Evolutionary conservation across 1,139 yeast genomes (phyloP), one percentile per base, ranked within the genome.

Genomic region (Debaryomyces sp.): DNA sequence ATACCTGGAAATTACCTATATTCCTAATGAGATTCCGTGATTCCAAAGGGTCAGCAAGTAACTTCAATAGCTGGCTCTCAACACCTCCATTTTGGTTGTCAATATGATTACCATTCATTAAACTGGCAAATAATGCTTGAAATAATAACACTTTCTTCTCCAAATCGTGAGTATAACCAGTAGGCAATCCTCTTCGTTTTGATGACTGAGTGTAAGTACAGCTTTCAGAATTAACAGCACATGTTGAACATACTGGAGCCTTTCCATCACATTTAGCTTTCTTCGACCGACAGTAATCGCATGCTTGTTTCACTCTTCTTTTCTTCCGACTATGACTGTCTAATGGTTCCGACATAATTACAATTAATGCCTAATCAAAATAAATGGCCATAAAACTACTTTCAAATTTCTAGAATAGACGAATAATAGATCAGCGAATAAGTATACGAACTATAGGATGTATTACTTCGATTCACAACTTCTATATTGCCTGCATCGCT

Each of bases 261-360:
- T 50, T 47, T 1, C 67, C 68, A 48, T 63, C 67, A 50, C 68
- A 63, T 46, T 61, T 63, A 13, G 64, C 63, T 43, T 60, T 62
- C 45, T 59, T 59, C 6, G 59, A 46, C 6, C 67, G 58, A 47
- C 68, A 63, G 27, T 46, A 55, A 44, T 63, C 66, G 44, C 68
- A 63, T 21, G 68, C 68, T 38, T 58, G 63, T 45, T 52, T 58
- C n/a, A 62, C 60, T 37, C 67, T 51, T 49, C 50, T 53, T 41
- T 56, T 44, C 39, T 56, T 57, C 8, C 32, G 17, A 17, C 17
- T 35, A 23, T 38, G 42, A 36, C 37, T 33, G 18, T 44, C 41
- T 38, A 42, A 12, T 18, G 35, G 22, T 22, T 27, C 42, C 24
- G 42, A 38, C 46, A 44, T 44, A 12, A 32, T n/a, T 32, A 30